Conservation (phyloP, 1,284 basidiomycete species). For the Amylostereum areolatum region DNA sequence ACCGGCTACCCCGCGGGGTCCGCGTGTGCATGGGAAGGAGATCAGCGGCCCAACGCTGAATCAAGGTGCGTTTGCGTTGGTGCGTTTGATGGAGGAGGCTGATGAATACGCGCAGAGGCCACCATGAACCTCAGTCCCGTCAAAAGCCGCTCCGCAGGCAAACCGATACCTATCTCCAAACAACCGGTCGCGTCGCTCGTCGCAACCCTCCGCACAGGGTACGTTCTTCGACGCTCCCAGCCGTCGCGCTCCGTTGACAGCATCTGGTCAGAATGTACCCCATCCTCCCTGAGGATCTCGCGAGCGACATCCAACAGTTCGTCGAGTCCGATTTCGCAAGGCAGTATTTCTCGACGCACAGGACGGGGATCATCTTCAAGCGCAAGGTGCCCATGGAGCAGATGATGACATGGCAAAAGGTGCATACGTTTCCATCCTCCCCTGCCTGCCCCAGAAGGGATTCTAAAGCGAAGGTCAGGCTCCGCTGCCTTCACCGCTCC, state of each 20-base stretch:
- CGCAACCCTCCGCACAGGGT: slow-evolving; percentile 61
- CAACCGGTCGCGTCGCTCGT: slow-evolving; percentile 31
- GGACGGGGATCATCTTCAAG: slow-evolving; percentile 78
- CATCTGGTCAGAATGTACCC: slow-evolving; percentile 36
- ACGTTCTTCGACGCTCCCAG: slow-evolving; percentile 16
- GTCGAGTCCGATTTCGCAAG: slow-evolving; percentile 77
- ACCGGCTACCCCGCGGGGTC: slow-evolving; percentile 35
- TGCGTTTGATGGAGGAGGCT: background rate
- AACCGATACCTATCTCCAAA: slow-evolving; percentile 63
- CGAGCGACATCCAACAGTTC: slow-evolving; percentile 79
- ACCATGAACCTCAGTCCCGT: slow-evolving; percentile 68
- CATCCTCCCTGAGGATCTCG: slow-evolving; percentile 70
- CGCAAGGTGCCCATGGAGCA: slow-evolving; percentile 74
- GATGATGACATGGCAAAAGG: slow-evolving; percentile 89
- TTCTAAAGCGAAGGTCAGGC: no score
- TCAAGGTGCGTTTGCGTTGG: slow-evolving; percentile 36
- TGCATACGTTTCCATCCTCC: no score
- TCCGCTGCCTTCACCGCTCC: slow-evolving; percentile 64
- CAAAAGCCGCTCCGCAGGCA: slow-evolving; percentile 52
- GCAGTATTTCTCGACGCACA: slow-evolving; percentile 85
- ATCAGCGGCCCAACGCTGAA: slow-evolving; percentile 65
- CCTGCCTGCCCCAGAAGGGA: no score
- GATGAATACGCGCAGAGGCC: slow-evolving; percentile 41
- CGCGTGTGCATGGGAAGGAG: slow-evolving; percentile 54
- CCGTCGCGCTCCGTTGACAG: background rate